phyloP scores from a whole-genome alignment of 2,329 filamentous ascomycete genomes.

The Akanthomyces uredinophilus region DNA sequence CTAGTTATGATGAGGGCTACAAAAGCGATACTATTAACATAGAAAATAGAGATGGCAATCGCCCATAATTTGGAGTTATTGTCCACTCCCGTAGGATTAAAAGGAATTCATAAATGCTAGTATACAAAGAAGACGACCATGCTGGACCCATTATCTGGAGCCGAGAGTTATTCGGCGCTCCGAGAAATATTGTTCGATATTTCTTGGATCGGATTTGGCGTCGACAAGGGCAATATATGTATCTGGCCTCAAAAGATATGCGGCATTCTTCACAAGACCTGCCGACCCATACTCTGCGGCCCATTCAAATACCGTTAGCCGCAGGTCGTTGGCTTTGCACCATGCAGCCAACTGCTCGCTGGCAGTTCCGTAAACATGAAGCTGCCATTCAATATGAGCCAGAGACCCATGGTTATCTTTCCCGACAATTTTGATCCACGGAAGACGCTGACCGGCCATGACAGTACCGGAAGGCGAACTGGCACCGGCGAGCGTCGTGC shows the following conservation, averaged over 20 bases:
- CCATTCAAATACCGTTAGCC: conserved; percentile 10
- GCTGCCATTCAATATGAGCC: conserved; percentile 8
- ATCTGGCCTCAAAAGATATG: conserved; percentile 9
- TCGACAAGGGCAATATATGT: conserved; percentile 11
- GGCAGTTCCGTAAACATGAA: conserved; percentile 9
- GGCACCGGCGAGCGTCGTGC: not conserved
- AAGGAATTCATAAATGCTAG: not conserved
- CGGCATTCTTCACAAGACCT: not conserved
- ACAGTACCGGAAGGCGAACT: not conserved
- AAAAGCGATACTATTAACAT: too few species aligned
- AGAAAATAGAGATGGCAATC: too few species aligned
- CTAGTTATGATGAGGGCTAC: too few species aligned
- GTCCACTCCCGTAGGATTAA: not conserved
- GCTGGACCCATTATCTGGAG: not conserved
- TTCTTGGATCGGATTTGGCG: not conserved
- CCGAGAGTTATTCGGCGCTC: not conserved
- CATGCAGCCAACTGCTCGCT: not conserved
- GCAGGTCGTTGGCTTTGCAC: not conserved
- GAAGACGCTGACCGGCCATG: conserved; percentile 4
- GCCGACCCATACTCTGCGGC: not conserved
- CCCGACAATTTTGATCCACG: not conserved
- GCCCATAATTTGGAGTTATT: too few species aligned
- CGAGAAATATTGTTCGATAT: conserved; percentile 4
- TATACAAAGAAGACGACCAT: not conserved
- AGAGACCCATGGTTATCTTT: not conserved